Conservation (phyloP, 1,284 basidiomycete genomes). For the Bjerkandera adusta region DNA sequence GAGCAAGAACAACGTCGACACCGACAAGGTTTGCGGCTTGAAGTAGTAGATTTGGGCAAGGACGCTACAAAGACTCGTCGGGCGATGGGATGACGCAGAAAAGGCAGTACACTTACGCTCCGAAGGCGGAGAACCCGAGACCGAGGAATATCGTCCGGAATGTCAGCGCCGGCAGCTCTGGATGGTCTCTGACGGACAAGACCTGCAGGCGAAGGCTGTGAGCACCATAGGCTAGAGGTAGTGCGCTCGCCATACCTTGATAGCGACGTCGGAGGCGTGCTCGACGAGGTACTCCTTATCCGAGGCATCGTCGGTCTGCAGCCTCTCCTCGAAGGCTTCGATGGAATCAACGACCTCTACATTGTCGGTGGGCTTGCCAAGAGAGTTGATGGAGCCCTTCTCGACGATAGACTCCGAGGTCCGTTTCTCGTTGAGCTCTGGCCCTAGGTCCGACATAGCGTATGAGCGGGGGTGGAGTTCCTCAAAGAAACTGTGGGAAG, state of each 20-base stretch:
- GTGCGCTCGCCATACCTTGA: slow-evolving; percentile 30
- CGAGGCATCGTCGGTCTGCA: slow-evolving; percentile 28
- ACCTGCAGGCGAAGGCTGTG: slow-evolving; percentile 23
- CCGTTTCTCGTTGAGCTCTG: slow-evolving; percentile 20
- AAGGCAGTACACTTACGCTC: slow-evolving; percentile 24
- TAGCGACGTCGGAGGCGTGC: slow-evolving; percentile 35
- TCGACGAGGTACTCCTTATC: slow-evolving; percentile 33
- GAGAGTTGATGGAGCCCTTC: slow-evolving; percentile 19
- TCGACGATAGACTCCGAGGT: slow-evolving; percentile 21
- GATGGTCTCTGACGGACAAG: slow-evolving; percentile 37
- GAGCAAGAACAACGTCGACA: slow-evolving; percentile 34
- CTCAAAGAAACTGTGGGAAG: too few relatives aligned
- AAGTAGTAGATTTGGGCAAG: slow-evolving; percentile 39
- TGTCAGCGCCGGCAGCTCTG: slow-evolving; percentile 34
- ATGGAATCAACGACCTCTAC: slow-evolving; percentile 27
- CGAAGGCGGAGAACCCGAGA: slow-evolving; percentile 34
- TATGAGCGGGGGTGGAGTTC: too few relatives aligned
- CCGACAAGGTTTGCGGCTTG: slow-evolving; percentile 34
- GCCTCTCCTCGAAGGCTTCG: slow-evolving; percentile 37
- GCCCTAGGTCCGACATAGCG: slow-evolving; percentile 13
- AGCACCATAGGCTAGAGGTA: background rate
- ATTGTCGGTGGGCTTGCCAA: slow-evolving; percentile 20
- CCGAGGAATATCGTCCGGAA: slow-evolving; percentile 37
- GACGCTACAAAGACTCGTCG: slow-evolving; percentile 27
- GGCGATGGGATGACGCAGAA: background rate